Base-by-base conservation (phyloP, 2,329 filamentous ascomycete genomes). In the Endothia cerciana region DNA sequence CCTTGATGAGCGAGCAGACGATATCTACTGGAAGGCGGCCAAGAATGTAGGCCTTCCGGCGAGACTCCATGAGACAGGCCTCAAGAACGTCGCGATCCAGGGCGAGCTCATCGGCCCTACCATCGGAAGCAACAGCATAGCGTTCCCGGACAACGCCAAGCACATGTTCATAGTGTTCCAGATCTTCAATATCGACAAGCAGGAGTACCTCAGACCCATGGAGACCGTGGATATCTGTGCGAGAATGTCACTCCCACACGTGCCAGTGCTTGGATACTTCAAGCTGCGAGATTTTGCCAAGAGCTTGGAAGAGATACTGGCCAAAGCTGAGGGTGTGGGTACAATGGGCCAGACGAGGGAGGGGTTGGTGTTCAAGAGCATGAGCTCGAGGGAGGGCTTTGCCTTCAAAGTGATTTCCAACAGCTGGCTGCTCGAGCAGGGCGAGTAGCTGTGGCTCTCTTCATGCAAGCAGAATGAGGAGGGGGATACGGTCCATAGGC, bases 331-430 rank as follows among this genome's bases (percentile, higher is more conserved):
- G 40, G 74, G 74, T 0, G 51, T 38, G 0, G 72, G 73, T 1
- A 17, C 67, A 10, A 60, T 62, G 22, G 74, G 73, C 0, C 68
- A 69, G 36, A 65, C 68, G 0, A 66, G 73, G 17, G 75, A 77
- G 65, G 75, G 75, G 0, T 65, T 75, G 8, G 70, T 77, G 0
- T 73, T 77, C 57, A 74, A 72, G 49, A 63, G 66, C 13, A 15
- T 70, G 22, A 68, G 72, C 60, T 30, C 40, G 28, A 28, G 30
- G 25, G 68, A 68, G 8, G 47, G 51, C 0, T 65, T 63, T 33
- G 33, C 62, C 0, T 74, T 77, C 70, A 77, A 76, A 68, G 72
- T 71, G 36, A 75, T 76, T 47, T 73, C 74, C 10, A 75, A 76
- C 60, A 62, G 65, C 1, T 77, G 74, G 73, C 66, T 76, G 33